Evolutionary conservation across 148 eudicot species (phyloP).

Genomic region (Rhododendron ovatum): DNA sequence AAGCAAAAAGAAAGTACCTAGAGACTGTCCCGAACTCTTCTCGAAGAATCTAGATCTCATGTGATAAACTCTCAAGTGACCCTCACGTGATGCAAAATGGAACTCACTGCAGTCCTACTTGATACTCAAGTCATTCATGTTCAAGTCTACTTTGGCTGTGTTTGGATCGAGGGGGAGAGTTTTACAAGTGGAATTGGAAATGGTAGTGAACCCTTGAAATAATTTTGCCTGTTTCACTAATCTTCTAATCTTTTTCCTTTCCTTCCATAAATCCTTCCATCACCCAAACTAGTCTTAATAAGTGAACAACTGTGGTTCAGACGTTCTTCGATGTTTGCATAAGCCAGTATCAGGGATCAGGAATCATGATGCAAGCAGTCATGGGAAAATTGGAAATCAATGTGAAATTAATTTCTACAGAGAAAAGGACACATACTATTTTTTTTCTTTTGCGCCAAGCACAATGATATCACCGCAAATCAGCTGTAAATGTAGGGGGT

Average conservation of each 20-base stretch:
- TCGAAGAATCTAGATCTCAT: not conserved
- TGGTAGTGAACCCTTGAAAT: not conserved
- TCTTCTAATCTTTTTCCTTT: not conserved
- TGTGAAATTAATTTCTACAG: not conserved
- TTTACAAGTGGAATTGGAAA: not conserved
- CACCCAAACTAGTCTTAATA: not conserved
- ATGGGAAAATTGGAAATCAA: not conserved
- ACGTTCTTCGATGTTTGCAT: not conserved
- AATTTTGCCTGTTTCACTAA: not conserved
- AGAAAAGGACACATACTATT: not conserved
- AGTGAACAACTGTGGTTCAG: not conserved
- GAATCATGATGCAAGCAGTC: not conserved
- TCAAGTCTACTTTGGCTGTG: not conserved
- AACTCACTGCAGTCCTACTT: not conserved
- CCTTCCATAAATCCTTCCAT: not conserved
- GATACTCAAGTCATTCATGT: not conserved
- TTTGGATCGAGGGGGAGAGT: not conserved
- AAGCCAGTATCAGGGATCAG: not conserved
- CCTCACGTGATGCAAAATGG: not conserved
- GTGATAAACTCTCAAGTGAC: not conserved
- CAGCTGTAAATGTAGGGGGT: slow-evolving; percentile 17
- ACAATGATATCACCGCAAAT: slow-evolving; percentile 2
- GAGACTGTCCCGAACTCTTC: not conserved
- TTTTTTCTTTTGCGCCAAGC: not conserved
- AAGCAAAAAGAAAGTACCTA: not conserved